Evolutionary conservation across 495 filamentous ascomycete species (phyloP), one percentile per base, ranked within the genome.

Genomic region (Rostrohypoxylon terebratum): DNA sequence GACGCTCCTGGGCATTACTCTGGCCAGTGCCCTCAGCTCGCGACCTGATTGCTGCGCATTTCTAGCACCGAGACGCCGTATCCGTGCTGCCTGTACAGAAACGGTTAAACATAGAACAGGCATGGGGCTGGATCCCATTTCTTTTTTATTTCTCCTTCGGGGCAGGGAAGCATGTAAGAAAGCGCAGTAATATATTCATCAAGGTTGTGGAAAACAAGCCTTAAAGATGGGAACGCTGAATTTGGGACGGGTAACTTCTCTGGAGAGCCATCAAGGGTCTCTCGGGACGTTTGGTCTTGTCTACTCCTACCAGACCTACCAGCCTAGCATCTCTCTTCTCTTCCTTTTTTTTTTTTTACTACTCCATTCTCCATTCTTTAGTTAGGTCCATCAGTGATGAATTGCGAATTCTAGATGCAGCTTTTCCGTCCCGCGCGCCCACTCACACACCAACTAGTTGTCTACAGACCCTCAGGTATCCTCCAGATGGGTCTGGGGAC

Each of bases 391-490:
- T 66, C 55, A 50, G 57, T 51, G 48, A 59, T 42, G 57, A 66
- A 69, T 66, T 59, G 71, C 58, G 33, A 70, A 70, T 74, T 66
- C 62, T 74, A 70, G 72, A 71, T 60, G 71, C 62, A 59, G 48
- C 63, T 59, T 63, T 50, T 65, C 59, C 59, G 20, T 31, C 31
- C 55, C 63, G 36, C 54, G 60, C 61, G 59, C 68, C 72, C 72
- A 71, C 72, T 59, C 72, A 72, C 72, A 75, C 47, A 20, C 72
- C 42, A 67, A 51, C 48, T 53, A 53, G 48, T 53, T 63, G 58
- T 57, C 47, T 62, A 60, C n/a, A 67, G 66, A 74, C 66, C 71
- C 71, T 73, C 71, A 62, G 33, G 71, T 73, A 73, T 73, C 71
- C 66, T 74, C 63, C 59, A 61, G 66, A 67, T 67, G 71, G 66